A percentile compares a stretch with the other conserved stretches of the same genome.
Evolutionary conservation across 2,329 filamentous ascomycete genomes (phyloP).

Genomic region (Xylaria sp.): DNA sequence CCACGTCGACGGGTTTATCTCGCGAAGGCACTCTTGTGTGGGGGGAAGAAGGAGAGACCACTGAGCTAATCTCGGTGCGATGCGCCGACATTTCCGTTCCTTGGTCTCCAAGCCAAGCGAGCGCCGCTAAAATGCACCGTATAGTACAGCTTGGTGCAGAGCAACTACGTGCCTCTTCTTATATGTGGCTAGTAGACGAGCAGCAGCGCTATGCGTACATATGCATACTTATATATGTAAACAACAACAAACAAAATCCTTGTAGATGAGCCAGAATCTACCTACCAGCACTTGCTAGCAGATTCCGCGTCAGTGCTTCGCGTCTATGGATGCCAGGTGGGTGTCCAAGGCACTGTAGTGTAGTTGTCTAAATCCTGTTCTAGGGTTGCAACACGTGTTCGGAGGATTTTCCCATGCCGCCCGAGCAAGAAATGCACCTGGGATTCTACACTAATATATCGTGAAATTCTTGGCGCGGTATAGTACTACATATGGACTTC

Average conservation of each 20-base stretch:
- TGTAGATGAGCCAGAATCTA: background rate
- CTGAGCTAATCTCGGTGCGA: constrained; percentile 22
- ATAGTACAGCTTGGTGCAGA: too few relatives aligned
- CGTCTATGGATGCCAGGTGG: background rate
- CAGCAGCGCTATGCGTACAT: background rate
- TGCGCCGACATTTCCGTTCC: constrained; percentile 21
- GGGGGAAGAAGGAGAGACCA: background rate
- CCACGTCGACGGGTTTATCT: constrained; percentile 1
- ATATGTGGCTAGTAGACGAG: background rate
- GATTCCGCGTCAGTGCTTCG: background rate
- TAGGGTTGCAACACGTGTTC: constrained; percentile 30
- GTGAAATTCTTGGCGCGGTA: background rate
- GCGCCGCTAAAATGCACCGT: too few relatives aligned
- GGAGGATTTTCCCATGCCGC: constrained; percentile 34
- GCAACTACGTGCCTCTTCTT: too few relatives aligned
- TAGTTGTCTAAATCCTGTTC: constrained; percentile 16
- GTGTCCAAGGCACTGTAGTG: background rate
- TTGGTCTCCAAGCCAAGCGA: too few relatives aligned
- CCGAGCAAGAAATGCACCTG: too few relatives aligned
- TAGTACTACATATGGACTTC: constrained; percentile 2
- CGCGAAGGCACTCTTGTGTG: background rate
- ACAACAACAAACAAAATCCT: constrained; percentile 3
- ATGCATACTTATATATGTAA: background rate
- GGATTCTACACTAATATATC: background rate
- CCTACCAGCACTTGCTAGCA: constrained; percentile 5